These are phyloP conservation scores for Sporothrix pseudoabietina DNA, from an alignment of 2,329 filamentous ascomycete species.

Conservation along the genomic window DNA sequence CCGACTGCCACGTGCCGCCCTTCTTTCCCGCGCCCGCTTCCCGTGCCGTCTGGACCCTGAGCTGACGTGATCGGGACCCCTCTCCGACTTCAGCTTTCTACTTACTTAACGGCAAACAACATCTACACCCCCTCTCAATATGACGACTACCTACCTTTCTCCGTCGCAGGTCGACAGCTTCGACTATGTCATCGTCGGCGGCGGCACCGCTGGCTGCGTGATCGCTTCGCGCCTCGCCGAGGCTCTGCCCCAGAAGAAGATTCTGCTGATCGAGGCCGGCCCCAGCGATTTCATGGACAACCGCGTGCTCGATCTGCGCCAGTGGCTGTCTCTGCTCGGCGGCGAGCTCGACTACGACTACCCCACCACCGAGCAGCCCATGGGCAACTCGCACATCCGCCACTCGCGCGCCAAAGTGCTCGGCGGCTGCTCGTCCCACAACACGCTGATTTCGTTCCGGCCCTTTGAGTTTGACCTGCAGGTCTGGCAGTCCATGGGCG, in stretches of 20 bases:
- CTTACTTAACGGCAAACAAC: background rate
- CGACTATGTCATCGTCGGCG: slow-evolving; percentile 84
- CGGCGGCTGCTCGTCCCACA: slow-evolving; percentile 90
- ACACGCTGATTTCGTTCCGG: slow-evolving; percentile 89
- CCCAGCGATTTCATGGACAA: slow-evolving; percentile 89
- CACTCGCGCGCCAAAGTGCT: slow-evolving; percentile 92
- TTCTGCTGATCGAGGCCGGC: slow-evolving; percentile 84
- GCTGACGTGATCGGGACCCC: slow-evolving; percentile 3
- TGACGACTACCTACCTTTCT: slow-evolving; percentile 70
- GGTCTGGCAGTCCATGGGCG: slow-evolving; percentile 80
- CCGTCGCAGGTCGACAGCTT: slow-evolving; percentile 66
- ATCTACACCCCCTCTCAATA: slow-evolving; percentile 38
- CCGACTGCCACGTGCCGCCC: background rate
- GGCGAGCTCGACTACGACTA: slow-evolving; percentile 92
- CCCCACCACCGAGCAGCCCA: slow-evolving; percentile 84
- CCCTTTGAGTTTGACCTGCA: slow-evolving; percentile 87
- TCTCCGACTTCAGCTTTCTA: background rate
- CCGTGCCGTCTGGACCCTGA: slow-evolving; percentile 18
- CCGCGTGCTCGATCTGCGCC: slow-evolving; percentile 79
- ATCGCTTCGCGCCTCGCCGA: slow-evolving; percentile 77
- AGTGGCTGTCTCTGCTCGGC: slow-evolving; percentile 83
- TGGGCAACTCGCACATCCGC: slow-evolving; percentile 84
- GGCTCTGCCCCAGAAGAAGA: slow-evolving; percentile 74
- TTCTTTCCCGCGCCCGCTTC: slow-evolving; percentile 8
- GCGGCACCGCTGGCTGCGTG: slow-evolving; percentile 84